Percentiles rank a stretch among this genome's conserved stretches.
These are phyloP conservation scores for Botrytis paeoniae DNA, from an alignment of 2,329 filamentous ascomycete genomes.

Conservation along the genomic window DNA sequence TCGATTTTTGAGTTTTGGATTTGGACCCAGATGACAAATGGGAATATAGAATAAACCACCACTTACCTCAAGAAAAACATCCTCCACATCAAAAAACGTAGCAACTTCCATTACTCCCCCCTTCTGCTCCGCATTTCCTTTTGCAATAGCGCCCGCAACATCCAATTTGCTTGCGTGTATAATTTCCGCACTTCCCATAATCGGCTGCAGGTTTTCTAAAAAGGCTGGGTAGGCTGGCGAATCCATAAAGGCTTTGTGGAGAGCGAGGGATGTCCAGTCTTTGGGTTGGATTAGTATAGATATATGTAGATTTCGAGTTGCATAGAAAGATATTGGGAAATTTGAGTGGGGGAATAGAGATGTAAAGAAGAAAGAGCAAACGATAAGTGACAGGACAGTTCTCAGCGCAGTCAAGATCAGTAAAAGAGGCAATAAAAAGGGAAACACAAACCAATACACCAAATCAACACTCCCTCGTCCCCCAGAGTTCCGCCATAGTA, in stretches of 20 bases:
- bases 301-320: not conserved
- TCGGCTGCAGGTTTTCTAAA: conserved; percentile 21
- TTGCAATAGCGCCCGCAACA: not conserved
- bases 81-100: conserved; percentile 24
- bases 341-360: not conserved
- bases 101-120: conserved; percentile 24
- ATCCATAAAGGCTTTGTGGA: conserved; percentile 43
- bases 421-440: not conserved
- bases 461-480: not conserved
- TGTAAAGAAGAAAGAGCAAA: not conserved
- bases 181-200: conserved; percentile 23
- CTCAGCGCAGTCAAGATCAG: not conserved
- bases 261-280: conserved; percentile 41
- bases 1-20: not conserved
- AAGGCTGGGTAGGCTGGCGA: conserved; percentile 42
- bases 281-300: not conserved
- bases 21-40: not conserved
- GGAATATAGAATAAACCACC: not conserved
- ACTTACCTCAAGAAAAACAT: conserved; percentile 1
- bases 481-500: conserved; percentile 3
- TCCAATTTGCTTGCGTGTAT: conserved; percentile 22
- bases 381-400: not conserved
- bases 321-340: not conserved
- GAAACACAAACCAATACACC: conserved; percentile 9
- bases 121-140: not conserved